Conservation (phyloP, 345 rosid species). For the Theobroma cacao region DNA sequence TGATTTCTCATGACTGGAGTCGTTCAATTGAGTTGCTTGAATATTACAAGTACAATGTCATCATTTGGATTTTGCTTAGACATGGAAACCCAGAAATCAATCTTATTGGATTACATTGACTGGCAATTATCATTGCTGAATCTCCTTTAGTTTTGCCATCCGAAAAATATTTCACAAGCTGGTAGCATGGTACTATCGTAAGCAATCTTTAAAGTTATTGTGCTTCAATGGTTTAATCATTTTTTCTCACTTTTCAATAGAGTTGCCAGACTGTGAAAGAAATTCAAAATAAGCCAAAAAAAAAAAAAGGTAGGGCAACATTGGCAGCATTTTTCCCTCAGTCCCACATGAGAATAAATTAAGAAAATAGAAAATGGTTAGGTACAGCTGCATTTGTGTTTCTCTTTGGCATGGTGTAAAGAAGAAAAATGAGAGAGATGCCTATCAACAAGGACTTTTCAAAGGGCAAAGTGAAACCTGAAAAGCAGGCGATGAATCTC, state of each 20-base stretch:
- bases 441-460: background rate
- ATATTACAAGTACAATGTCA: background rate
- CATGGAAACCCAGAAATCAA: background rate
- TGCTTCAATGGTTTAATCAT: background rate
- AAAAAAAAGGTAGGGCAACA: too few relatives aligned
- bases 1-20: background rate
- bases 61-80: background rate
- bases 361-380: background rate
- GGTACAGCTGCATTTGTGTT: background rate
- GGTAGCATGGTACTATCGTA: too few relatives aligned
- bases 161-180: background rate
- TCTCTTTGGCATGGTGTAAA: background rate
- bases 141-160: too few relatives aligned
- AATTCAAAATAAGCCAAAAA: background rate
- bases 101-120: background rate
- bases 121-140: background rate
- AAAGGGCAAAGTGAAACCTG: background rate
- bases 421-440: background rate
- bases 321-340: background rate
- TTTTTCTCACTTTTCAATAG: background rate
- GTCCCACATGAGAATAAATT: background rate
- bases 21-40: background rate
- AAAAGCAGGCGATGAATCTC: background rate
- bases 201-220: too few relatives aligned
- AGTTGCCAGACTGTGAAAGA: background rate